Evolutionary conservation across 2,329 filamentous ascomycete species (phyloP).

Genomic region (Aspergillus pseudonomiae): DNA sequence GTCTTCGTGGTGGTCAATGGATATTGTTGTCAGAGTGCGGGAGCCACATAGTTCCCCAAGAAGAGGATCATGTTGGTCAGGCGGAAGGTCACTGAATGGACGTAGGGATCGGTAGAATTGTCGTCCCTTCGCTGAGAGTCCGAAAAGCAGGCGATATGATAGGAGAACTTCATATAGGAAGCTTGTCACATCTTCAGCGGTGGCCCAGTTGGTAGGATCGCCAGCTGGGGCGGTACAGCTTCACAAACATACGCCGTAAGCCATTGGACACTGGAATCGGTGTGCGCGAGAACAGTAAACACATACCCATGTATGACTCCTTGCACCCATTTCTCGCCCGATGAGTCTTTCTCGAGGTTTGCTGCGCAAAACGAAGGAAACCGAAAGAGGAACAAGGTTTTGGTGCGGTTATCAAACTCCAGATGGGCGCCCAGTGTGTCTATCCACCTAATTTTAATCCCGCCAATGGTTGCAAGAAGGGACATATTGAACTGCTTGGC

Average conservation of each 20-base stretch:
- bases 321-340: not conserved
- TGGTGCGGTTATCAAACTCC: constrained; percentile 10
- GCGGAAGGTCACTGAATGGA: constrained; percentile 3
- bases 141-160: constrained; percentile 15
- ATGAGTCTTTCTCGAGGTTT: not conserved
- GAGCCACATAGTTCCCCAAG: not conserved
- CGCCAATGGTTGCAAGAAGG: constrained; percentile 1
- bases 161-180: constrained; percentile 9
- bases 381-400: constrained; percentile 11
- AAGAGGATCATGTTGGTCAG: not conserved
- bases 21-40: not conserved
- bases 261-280: not conserved
- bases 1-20: not conserved
- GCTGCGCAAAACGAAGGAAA: constrained; percentile 11
- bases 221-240: not conserved
- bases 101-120: constrained; percentile 1
- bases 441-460: constrained; percentile 11
- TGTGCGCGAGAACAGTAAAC: not conserved
- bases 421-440: constrained; percentile 13
- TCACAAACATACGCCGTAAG: not conserved
- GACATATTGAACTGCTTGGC: constrained; percentile 11
- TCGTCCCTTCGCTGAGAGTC: constrained; percentile 8
- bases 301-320: not conserved
- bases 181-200: constrained; percentile 9
- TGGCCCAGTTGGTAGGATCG: constrained; percentile 10